Percentiles rank a stretch among this genome's conserved stretches.
Evolutionary conservation across 1,139 yeast genomes (phyloP).

Genomic region (Blastobotrys serpentis): DNA sequence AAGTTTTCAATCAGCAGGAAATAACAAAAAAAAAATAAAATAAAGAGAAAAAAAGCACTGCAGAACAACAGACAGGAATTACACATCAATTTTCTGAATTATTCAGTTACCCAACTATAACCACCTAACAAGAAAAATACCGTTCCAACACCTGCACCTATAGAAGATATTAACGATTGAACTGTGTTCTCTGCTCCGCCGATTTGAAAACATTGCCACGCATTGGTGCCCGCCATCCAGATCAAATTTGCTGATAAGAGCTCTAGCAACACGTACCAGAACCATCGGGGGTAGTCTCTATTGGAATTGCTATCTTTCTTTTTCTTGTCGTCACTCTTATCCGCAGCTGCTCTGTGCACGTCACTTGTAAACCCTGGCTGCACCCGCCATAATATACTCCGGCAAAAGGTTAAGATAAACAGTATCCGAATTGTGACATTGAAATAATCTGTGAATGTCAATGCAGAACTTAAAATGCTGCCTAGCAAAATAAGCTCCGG

Average conservation of each 20-base stretch:
- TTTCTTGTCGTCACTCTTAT: neutral
- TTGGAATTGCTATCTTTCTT: neutral
- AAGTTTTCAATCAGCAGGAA: no score
- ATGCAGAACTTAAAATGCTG: conserved; percentile 8
- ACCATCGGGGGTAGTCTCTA: conserved; percentile 7
- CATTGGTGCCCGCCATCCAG: neutral
- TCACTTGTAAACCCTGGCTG: conserved; percentile 1
- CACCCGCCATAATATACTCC: neutral
- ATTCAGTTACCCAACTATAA: neutral
- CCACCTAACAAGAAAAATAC: conserved; percentile 10
- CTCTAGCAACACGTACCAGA: conserved; percentile 6
- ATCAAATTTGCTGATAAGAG: neutral
- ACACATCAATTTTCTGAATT: neutral
- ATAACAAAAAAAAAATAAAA: no score
- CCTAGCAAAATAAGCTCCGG: conserved; percentile 18
- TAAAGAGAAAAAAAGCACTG: neutral
- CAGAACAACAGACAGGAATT: no score
- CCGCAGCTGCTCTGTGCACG: neutral
- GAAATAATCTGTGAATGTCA: conserved; percentile 13
- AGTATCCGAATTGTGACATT: conserved; percentile 26
- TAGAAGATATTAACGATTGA: conserved; percentile 11
- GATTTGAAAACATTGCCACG: neutral
- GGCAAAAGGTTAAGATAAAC: conserved; percentile 22
- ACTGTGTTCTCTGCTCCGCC: conserved; percentile 9
- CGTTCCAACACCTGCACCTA: conserved; percentile 14